These are phyloP conservation scores for Cadophora luteo-olivacea DNA, from an alignment of 2,329 filamentous ascomycete species.

Conservation along the genomic window DNA sequence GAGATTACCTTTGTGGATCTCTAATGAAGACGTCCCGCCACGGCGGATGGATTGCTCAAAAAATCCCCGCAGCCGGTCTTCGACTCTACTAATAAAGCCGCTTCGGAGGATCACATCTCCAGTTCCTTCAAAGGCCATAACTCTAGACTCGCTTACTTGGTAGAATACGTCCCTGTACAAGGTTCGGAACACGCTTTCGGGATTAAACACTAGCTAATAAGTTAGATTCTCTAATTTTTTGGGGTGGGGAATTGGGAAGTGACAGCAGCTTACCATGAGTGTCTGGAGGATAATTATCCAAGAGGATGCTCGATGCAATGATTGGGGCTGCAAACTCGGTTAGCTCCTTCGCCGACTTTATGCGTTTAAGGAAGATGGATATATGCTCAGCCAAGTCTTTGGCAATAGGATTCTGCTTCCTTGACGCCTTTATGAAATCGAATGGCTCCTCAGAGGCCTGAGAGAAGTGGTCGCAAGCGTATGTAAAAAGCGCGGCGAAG, in stretches of 20 bases:
- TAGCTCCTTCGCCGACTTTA: background rate
- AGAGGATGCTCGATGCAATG: background rate
- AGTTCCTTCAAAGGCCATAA: conserved; percentile 16
- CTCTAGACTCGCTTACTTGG: conserved; percentile 16
- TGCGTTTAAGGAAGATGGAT: background rate
- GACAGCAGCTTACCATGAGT: background rate
- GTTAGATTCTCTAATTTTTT: background rate
- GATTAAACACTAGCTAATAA: background rate
- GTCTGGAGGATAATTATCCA: conserved; percentile 3
- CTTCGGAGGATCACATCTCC: conserved; percentile 1
- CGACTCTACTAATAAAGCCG: background rate
- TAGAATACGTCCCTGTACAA: conserved; percentile 23
- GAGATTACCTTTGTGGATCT: too few relatives aligned
- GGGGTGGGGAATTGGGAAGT: too few relatives aligned
- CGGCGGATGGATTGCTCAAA: too few relatives aligned
- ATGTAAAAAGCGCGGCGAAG: background rate
- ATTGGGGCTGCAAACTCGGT: background rate
- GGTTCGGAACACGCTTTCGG: background rate
- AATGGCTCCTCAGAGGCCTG: background rate
- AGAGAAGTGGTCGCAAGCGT: conserved; percentile 3
- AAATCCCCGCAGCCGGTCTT: background rate
- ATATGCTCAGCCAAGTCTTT: background rate
- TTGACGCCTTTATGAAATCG: background rate
- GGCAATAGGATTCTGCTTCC: background rate
- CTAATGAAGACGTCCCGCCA: too few relatives aligned